A percentile compares a stretch with the other conserved stretches of the same genome.
These are phyloP conservation scores for Pulveroboletus sp. DNA, from an alignment of 768 basidiomycete species.

Conservation along the genomic window DNA sequence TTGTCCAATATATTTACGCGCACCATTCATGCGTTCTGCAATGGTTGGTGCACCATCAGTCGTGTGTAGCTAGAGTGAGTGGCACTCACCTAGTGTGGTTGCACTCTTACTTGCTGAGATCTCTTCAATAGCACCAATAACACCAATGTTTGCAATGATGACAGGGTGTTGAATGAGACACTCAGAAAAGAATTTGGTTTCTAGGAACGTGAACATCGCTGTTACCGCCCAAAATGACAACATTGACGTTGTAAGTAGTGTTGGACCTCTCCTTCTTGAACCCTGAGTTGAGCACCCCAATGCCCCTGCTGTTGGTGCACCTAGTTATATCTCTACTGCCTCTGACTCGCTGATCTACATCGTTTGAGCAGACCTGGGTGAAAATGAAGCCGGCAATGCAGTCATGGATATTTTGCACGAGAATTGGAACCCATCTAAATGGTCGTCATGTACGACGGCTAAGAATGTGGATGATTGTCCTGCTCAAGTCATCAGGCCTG, in stretches of 20 bases:
- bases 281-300: slow-evolving; percentile 75
- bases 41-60: slow-evolving; percentile 61
- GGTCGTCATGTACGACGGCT: slow-evolving; percentile 70
- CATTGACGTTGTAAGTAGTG: slow-evolving; percentile 74
- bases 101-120: slow-evolving; percentile 27
- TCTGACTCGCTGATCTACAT: slow-evolving; percentile 26
- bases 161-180: slow-evolving; percentile 53
- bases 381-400: slow-evolving; percentile 75
- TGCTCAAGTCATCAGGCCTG: slow-evolving; percentile 31
- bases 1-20: slow-evolving; percentile 44
- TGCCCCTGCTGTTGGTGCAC: slow-evolving; percentile 53
- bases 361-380: slow-evolving; percentile 51
- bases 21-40: slow-evolving; percentile 53
- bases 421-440: slow-evolving; percentile 66
- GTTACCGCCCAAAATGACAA: slow-evolving; percentile 36
- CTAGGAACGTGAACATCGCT: slow-evolving; percentile 44
- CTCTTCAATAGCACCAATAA: slow-evolving; percentile 57
- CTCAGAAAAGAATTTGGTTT: slow-evolving; percentile 65
- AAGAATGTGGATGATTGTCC: slow-evolving; percentile 50
- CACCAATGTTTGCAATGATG: slow-evolving; percentile 61
- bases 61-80: slow-evolving; percentile 58
- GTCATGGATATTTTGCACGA: slow-evolving; percentile 81
- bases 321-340: background rate
- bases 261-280: slow-evolving; percentile 67
- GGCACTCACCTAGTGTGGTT: background rate